Base-by-base conservation (phyloP, 1,284 basidiomycete genomes). In the Ganoderma sinense region DNA sequence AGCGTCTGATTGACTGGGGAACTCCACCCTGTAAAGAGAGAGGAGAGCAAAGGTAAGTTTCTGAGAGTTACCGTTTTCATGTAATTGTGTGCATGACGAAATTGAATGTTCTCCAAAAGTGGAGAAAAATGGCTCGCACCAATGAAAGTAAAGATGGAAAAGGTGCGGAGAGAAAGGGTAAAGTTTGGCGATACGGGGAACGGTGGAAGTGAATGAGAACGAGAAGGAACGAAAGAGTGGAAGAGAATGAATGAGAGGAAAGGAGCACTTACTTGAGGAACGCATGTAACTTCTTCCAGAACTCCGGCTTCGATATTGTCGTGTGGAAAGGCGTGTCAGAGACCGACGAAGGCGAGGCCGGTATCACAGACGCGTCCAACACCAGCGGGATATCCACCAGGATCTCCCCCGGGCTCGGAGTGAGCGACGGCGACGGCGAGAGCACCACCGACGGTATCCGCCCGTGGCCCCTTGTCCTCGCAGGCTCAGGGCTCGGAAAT, bases 361-460 rank as follows among this genome's bases (percentile, higher is more conserved):
- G 83, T 45, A 86, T 80, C 56, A 80, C 78, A 1, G 84, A 85
- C 10, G 86, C 83, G 73, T 93, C 92, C 36, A 94, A 80, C 14
- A 89, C 85, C 74, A 94, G 84, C 48, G 88, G 82, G 67, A 94
- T 91, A 74, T 93, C 88, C 70, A 87, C 87, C 41, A 89, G 85
- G 66, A 81, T 82, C 66, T 82, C 80, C n/a, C 84, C 80, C 26
- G 75, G 79, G 41, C 81, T 76, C 40, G 83, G 80, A 29, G 81
- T 76, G 29, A 81, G 73, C 2, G 90, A 89, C 0, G 91, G 91
- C 1, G 91, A 92, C 0, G 92, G 91, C 0, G 92, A 93, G 20
- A 94, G 83, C 2, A 94, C 89, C 62, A 94, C 89, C 59, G 90
- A 91, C 0, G 92, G 92, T 33, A 91, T 90, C 65, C 92, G 89